A percentile compares a stretch with the other conserved stretches of the same genome.
phyloP scores from a whole-genome alignment of 495 filamentous ascomycete species.

The Ascodesmis nigricans region DNA sequence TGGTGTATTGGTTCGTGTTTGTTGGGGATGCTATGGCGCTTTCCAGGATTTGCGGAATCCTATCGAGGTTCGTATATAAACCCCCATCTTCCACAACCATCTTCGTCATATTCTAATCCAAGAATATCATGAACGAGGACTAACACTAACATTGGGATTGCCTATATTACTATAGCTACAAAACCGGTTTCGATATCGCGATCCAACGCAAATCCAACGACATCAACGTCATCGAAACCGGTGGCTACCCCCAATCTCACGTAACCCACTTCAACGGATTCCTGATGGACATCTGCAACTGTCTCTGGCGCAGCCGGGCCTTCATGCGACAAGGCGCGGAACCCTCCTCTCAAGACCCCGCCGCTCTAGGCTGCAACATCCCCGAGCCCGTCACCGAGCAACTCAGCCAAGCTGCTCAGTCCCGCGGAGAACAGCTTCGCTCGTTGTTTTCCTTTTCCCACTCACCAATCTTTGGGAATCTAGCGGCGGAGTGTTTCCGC shows the following conservation, averaged over 20 bases:
- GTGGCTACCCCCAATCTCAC: constrained; percentile 28
- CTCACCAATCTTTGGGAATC: constrained; percentile 39
- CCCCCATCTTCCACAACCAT: too few species aligned
- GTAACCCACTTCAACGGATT: constrained; percentile 62
- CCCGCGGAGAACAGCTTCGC: constrained; percentile 20
- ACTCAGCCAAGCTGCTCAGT: constrained; percentile 6
- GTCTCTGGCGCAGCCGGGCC: constrained; percentile 59
- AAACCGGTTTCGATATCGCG: too few species aligned
- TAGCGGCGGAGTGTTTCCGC: constrained; percentile 45
- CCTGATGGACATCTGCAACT: constrained; percentile 77
- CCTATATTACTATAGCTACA: too few species aligned
- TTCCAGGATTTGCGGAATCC: constrained; percentile 48
- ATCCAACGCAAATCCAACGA: too few species aligned
- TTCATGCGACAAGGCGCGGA: constrained; percentile 31
- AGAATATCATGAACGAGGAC: too few species aligned
- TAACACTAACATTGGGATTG: too few species aligned
- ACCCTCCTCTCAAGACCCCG: constrained; percentile 29
- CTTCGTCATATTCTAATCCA: too few species aligned
- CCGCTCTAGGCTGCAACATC: constrained; percentile 52
- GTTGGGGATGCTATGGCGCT: constrained; percentile 36
- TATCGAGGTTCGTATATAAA: constrained; percentile 23
- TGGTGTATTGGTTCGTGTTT: constrained; percentile 52
- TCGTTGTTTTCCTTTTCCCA: constrained; percentile 49
- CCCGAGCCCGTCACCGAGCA: constrained; percentile 27
- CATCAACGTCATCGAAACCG: constrained; percentile 9